These are phyloP conservation scores for Saccharomyces jurei DNA, from an alignment of 805 yeast genomes.

Conservation along the genomic window DNA sequence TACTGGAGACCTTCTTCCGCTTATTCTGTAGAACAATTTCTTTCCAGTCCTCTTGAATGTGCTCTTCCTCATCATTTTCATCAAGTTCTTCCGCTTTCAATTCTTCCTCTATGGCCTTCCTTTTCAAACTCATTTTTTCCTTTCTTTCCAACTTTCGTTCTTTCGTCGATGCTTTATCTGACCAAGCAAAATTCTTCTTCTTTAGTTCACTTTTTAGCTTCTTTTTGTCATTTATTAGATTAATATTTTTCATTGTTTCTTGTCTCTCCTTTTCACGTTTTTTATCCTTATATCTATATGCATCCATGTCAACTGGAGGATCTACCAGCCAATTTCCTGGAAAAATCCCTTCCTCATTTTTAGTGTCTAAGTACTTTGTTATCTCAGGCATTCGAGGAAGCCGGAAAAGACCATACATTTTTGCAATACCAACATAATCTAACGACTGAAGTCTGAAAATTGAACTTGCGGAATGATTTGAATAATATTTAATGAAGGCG, in stretches of 20 bases:
- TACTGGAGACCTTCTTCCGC: constrained; percentile 39
- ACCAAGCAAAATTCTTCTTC: constrained; percentile 68
- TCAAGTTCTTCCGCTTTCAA: constrained; percentile 38
- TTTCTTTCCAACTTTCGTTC: constrained; percentile 56
- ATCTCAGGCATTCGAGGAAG: constrained; percentile 94
- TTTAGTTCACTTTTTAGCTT: constrained; percentile 38
- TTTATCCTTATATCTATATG: constrained; percentile 54
- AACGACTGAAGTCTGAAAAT: constrained; percentile 69
- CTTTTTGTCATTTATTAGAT: constrained; percentile 30
- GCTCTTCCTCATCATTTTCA: constrained; percentile 35
- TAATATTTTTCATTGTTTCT: constrained; percentile 44
- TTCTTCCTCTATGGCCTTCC: constrained; percentile 53
- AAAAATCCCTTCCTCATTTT: constrained; percentile 15
- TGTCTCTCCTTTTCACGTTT: constrained; percentile 56
- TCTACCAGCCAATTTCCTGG: constrained; percentile 65
- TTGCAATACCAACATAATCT: constrained; percentile 66
- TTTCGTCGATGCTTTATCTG: constrained; percentile 55
- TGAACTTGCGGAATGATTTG: constrained; percentile 81
- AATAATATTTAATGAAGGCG: constrained; percentile 72
- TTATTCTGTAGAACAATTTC: constrained; percentile 62
- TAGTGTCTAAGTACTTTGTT: constrained; percentile 46
- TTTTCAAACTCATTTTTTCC: constrained; percentile 47
- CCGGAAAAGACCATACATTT: constrained; percentile 70
- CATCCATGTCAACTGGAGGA: constrained; percentile 56
- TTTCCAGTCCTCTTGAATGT: constrained; percentile 76